These are phyloP conservation scores for Erodium moschatum DNA, from an alignment of 441 rosid species.

Conservation along the genomic window DNA sequence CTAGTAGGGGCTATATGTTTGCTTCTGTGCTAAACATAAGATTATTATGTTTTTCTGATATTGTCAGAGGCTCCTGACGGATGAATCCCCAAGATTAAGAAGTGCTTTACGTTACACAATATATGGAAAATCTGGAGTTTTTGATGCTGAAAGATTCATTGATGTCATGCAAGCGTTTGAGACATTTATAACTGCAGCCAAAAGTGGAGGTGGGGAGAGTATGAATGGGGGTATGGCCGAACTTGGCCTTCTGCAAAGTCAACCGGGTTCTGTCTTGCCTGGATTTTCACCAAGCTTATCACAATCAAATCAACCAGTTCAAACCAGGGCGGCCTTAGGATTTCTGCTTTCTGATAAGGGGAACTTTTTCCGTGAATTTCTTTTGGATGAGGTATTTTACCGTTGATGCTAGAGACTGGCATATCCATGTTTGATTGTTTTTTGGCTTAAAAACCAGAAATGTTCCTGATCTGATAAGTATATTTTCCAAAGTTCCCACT, in stretches of 20 bases:
- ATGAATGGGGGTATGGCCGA: constrained; percentile 87
- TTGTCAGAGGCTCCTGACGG: constrained; percentile 79
- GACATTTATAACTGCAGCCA: constrained; percentile 85
- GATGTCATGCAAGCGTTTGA: constrained; percentile 99
- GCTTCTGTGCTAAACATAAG: background rate
- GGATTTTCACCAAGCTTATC: constrained; percentile 32
- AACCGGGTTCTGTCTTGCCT: constrained; percentile 29
- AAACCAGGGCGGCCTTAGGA: constrained; percentile 81
- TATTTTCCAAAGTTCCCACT: background rate
- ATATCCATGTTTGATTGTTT: background rate
- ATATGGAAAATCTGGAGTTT: constrained; percentile 82
- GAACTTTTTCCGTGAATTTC: constrained; percentile 87
- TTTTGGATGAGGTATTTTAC: constrained; percentile 73
- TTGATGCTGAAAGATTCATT: constrained; percentile 95
- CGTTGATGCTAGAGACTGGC: background rate
- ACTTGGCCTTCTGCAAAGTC: constrained; percentile 59
- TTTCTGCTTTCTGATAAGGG: constrained; percentile 86
- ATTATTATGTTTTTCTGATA: constrained; percentile 12
- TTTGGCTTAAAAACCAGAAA: background rate
- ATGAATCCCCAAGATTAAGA: constrained; percentile 82
- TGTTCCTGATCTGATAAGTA: background rate
- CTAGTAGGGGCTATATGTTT: constrained; percentile 2
- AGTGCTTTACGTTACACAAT: constrained; percentile 85
- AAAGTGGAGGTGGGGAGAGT: constrained; percentile 93
- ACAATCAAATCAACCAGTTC: constrained; percentile 48